Evolutionary conservation across 2,329 filamentous ascomycete genomes (phyloP), one percentile per base, ranked within the genome.

Genomic region (Aspergillus piperis): DNA sequence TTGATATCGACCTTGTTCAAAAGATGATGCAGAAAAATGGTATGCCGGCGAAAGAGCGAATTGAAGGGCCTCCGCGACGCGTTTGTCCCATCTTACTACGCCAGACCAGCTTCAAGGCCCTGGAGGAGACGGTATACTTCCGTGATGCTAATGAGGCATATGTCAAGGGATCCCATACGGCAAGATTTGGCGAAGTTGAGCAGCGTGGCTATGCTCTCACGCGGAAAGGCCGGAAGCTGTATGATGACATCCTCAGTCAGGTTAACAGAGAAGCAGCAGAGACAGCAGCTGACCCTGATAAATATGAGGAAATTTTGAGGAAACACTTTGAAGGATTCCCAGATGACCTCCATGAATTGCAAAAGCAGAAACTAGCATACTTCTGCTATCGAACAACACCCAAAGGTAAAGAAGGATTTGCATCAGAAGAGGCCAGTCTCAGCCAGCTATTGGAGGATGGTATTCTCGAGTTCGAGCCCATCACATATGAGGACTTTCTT

Each of bases 401-500:
- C 3, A 32, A 41, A 3, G 57, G 57, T 0, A 56, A 64, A 17
- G 47, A 58, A 17, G 39, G n/a, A 10, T 27, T 62, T 4, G 38
- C 30, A 57, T 3, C 2, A 10, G 49, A 17, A 21, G 52, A 32
- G 27, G 32, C 8, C 23, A 56, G 13, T 10, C 19, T 80, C 1
- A 68, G 75, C 1, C 49, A 68, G 0, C 70, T 82, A 1, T 54
- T 83, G 1, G 57, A 65, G 2, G 53, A 70, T 0, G 73, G 74
- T 0, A 25, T 74, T 3, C 39, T 84, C 0, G 65, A 73, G 41
- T 74, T 72, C 5, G 66, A 75, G 3, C 80, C 83, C 2, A 76
- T 84, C 17, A 83, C 78, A 0, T 85, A 85, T 58, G 83, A 85
- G 59, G 83, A 84, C 57, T 85, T 84, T 51, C 70, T 85, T 3